Base-by-base conservation (phyloP, 2,329 filamentous ascomycete genomes). In the Chrysoporthe puriensis region DNA sequence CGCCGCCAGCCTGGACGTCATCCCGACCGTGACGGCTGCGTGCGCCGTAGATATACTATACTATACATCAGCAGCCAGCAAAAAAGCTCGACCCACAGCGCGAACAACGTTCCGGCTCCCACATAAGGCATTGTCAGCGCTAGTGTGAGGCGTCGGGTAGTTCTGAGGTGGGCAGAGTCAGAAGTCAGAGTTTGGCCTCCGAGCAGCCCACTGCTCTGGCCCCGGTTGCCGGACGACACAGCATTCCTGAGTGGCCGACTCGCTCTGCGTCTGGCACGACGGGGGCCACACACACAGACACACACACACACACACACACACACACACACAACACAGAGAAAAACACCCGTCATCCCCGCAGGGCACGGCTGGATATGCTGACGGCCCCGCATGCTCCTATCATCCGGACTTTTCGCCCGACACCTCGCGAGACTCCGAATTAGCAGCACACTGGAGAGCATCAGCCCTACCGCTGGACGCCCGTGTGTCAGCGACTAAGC, bases 401-500 rank as follows among this genome's bases (percentile, higher is more conserved):
- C 61, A 42, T 56, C 61, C 48, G 48, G 21, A 54, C 18, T 54
- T 57, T 42, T 43, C 32, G n/a, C 46, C 46, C 34, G 61, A 63
- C n/a, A 42, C n/a, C 21, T 56, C 44, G 16, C 32, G 61, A 63
- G 34, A 63, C 61, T 63, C 14, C 18, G 14, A 40, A 48, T 48
- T 54, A 63, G 46, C 42, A 63, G 46, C 61, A 43, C 34, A 54
- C 36, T 21, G 42, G 34, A 36, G 26, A 43, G 61, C 46, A 54
- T 44, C 61, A 63, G 61, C 61, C 60, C 60, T 62, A 62, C 18
- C 46, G 43, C 60, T 34, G 32, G 26, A 62, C 44, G 44, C 60
- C 46, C 46, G 14, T 21, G 46, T 26, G 60, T 62, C 60, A 52
- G 46, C 60, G 34, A 62, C 59, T 44, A 62, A 43, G 26, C 43